Evolutionary conservation across 2,329 filamentous ascomycete genomes (phyloP), one percentile per base, ranked within the genome.

Genomic region (Claviceps fusiformis): DNA sequence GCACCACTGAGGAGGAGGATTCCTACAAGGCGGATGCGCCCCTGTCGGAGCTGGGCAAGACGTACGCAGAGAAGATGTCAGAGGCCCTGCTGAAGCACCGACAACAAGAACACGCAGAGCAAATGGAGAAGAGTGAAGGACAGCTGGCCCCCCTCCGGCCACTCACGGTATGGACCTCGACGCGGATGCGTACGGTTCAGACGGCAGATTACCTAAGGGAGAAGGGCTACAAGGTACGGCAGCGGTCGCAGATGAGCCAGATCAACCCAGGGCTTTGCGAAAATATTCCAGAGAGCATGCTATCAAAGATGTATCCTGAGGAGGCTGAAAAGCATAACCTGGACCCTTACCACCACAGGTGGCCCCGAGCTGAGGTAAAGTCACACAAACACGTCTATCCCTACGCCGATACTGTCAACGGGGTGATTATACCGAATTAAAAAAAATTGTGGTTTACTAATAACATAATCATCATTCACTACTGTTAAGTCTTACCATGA

Each of bases 181-280:
- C 92, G 0, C 80, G 93, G 50, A 81, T 90, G 62, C 81, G 92
- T 58, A 95, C 93, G 0, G 84, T 95, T 10, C 89, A 98, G 69
- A 98, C 95, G 1, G 84, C 89, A 1, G 83, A 91, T 53, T 85
- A 83, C 61, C 77, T 98, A n/a, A 82, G 85, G 60, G 79, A 85
- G 13, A 79, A 81, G 59, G 91, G 90, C 2, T 95, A 87, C 73
- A 87, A 87, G 62, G 86, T 97, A 50, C 83, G 89, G 19, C 93
- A 97, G 70, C 82, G 93, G 56, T 92, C 91, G 50, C 92, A 98
- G 68, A 90, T 98, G 85, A 95, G 91, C 65, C 91, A 97, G 71
- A 82, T 98, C 65, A 96, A 98, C 65, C 93, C 93, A 1, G 93
- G 93, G 3, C 89, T 95, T 6, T 96, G 91, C 65, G 93, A 97